Percentiles rank a stretch among this genome's conserved stretches.
phyloP scores from a whole-genome alignment of 208 protist species.

The Leishmania tropica region DNA sequence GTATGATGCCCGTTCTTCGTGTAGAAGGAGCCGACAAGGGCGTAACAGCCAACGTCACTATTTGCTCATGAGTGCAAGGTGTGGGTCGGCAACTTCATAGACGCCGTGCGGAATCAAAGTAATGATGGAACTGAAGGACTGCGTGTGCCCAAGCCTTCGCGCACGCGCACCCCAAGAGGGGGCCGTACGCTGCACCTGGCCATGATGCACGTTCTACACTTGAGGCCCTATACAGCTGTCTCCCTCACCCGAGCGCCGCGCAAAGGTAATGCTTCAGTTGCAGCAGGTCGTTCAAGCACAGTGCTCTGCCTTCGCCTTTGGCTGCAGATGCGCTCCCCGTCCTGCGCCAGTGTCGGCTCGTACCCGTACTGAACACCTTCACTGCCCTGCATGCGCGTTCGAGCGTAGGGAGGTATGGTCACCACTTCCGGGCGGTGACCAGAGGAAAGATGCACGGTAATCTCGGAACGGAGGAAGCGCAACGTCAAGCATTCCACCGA shows the following conservation, averaged over 20 bases:
- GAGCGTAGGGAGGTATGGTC: conserved; percentile 4
- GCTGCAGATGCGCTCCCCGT: conserved; percentile 12
- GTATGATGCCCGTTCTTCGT: conserved; percentile 10
- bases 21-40: conserved; percentile 42
- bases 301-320: not conserved
- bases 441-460: conserved; percentile 3
- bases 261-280: conserved; percentile 13
- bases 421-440: not conserved
- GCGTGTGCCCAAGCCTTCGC: conserved; percentile 32
- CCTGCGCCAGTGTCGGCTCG: not conserved
- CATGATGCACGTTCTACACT: not conserved
- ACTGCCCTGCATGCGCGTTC: not conserved
- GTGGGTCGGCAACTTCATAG: conserved; percentile 43
- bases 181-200: not conserved
- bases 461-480: conserved; percentile 25
- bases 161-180: conserved; percentile 13
- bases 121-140: conserved; percentile 7
- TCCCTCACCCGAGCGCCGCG: not conserved
- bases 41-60: conserved; percentile 26
- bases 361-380: conserved; percentile 14
- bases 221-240: not conserved
- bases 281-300: conserved; percentile 18
- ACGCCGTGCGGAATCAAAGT: conserved; percentile 49
- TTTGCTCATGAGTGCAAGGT: conserved; percentile 42
- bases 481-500: conserved; percentile 34